Conservation (phyloP, 164 flowering plant genomes). For the Annona squamosa region DNA sequence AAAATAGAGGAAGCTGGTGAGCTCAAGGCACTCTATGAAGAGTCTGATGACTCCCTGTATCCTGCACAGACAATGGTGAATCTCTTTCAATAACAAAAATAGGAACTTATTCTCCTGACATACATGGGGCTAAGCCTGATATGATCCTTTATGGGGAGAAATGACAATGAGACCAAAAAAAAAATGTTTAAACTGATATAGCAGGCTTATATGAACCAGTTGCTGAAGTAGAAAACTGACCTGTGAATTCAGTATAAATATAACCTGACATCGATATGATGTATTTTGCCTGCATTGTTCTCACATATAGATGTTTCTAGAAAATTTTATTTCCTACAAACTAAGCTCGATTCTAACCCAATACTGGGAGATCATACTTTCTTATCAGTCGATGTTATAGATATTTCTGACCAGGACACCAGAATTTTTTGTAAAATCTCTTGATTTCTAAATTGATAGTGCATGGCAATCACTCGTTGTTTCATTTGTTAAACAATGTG, state of each 20-base stretch:
- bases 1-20: conserved; percentile 33
- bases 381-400: too few relatives aligned
- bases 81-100: conserved; percentile 7
- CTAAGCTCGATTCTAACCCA: not conserved
- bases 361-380: not conserved
- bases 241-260: too few relatives aligned
- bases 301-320: not conserved
- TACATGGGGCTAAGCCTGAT: not conserved
- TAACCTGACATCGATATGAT: not conserved
- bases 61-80: conserved; percentile 23
- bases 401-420: too few relatives aligned
- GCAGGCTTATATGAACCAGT: not conserved
- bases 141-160: not conserved
- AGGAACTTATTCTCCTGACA: not conserved
- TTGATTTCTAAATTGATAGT: too few relatives aligned
- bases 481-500: too few relatives aligned
- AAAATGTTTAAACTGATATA: not conserved
- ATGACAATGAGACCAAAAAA: not conserved
- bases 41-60: conserved; percentile 27
- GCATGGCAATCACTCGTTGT: too few relatives aligned
- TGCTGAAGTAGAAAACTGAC: not conserved
- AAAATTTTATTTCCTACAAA: not conserved
- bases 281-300: not conserved
- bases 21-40: conserved; percentile 36
- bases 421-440: too few relatives aligned